These are phyloP conservation scores for Naumovozyma castellii DNA, from an alignment of 805 yeast genomes.

Conservation along the genomic window DNA sequence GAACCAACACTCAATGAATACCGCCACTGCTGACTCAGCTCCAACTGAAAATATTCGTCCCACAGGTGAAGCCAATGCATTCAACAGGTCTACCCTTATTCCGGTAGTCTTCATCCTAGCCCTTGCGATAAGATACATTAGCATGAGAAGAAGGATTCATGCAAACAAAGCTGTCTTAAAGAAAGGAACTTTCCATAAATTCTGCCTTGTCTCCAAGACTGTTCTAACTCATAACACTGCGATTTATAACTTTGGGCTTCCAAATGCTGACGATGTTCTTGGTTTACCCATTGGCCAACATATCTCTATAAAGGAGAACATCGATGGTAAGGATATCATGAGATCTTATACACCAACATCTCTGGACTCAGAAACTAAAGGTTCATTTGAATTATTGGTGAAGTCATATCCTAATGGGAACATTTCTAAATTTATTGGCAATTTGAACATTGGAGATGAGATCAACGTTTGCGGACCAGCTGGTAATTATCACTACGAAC, in stretches of 20 bases:
- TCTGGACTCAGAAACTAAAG: slow-evolving; percentile 59
- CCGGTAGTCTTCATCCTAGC: background rate
- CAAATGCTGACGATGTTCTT: slow-evolving; percentile 59
- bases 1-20: background rate
- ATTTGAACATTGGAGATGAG: slow-evolving; percentile 66
- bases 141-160: background rate
- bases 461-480: slow-evolving; percentile 83
- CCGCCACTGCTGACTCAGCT: background rate
- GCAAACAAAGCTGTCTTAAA: slow-evolving; percentile 30
- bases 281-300: slow-evolving; percentile 96
- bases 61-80: background rate
- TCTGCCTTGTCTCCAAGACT: slow-evolving; percentile 71
- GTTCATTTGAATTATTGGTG: slow-evolving; percentile 76
- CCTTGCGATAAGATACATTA: background rate
- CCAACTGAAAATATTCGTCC: background rate
- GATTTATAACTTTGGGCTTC: slow-evolving; percentile 74
- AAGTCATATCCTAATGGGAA: slow-evolving; percentile 82
- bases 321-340: slow-evolving; percentile 70
- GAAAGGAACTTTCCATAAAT: slow-evolving; percentile 60
- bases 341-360: slow-evolving; percentile 90
- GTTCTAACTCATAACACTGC: slow-evolving; percentile 73
- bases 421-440: slow-evolving; percentile 64
- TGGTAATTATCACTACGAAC: slow-evolving; percentile 75
- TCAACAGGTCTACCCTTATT: background rate
- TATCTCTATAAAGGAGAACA: slow-evolving; percentile 64